A percentile compares a stretch with the other conserved stretches of the same genome.
Evolutionary conservation across 495 filamentous ascomycete species (phyloP).

Genomic region (Penicillium taxi): DNA sequence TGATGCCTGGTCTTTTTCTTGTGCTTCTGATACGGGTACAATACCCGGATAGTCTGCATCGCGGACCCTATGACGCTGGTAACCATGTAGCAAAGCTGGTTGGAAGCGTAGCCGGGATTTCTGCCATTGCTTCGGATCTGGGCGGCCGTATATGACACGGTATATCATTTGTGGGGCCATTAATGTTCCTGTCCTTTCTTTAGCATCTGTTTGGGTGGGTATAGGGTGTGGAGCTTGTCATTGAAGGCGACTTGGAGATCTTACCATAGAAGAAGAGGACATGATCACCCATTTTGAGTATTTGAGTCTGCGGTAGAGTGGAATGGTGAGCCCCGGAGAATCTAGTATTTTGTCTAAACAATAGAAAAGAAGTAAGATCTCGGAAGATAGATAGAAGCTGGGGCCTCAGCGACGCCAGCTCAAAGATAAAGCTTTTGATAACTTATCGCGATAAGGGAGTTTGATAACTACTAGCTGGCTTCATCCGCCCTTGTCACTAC

Average conservation of each 20-base stretch:
- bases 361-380: background rate
- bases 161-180: constrained; percentile 80
- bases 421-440: constrained; percentile 14
- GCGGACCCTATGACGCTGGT: constrained; percentile 59
- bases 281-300: constrained; percentile 32
- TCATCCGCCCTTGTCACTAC: constrained; percentile 20
- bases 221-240: background rate
- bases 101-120: constrained; percentile 51
- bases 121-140: constrained; percentile 41
- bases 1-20: background rate
- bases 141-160: constrained; percentile 66
- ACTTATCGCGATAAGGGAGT: constrained; percentile 12
- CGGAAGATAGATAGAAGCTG: background rate
- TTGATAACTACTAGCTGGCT: constrained; percentile 33
- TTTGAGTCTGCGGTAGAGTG: background rate
- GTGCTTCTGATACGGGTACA: constrained; percentile 25
- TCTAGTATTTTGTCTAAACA: background rate
- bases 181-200: constrained; percentile 34
- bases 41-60: constrained; percentile 83
- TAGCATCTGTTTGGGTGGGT: no score
- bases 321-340: no score
- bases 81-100: constrained; percentile 68
- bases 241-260: background rate
- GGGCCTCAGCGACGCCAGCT: constrained; percentile 3
- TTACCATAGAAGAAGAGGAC: constrained; percentile 53